Conservation (phyloP, 2,329 filamentous ascomycete genomes). For the Chrysoporthe cubensis region DNA sequence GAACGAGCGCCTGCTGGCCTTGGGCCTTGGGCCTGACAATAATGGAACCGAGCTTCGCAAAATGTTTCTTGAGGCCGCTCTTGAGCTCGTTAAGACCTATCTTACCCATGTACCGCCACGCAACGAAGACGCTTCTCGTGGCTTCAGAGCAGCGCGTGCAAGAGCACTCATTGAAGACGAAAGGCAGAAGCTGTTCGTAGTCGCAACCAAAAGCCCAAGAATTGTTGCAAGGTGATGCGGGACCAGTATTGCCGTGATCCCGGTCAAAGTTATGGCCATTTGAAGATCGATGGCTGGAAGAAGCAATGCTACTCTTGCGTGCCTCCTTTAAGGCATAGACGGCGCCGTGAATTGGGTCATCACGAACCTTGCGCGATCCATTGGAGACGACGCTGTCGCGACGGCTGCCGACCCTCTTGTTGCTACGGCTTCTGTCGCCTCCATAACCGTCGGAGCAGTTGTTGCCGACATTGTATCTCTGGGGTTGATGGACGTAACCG, state of each 20-base stretch:
- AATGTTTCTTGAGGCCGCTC: slow-evolving; percentile 6
- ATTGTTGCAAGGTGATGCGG: neutral
- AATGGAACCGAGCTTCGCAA: slow-evolving; percentile 11
- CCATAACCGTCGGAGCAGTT: neutral
- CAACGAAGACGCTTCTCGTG: slow-evolving; percentile 18
- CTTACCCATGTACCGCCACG: neutral
- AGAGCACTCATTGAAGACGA: slow-evolving; percentile 17
- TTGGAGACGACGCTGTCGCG: slow-evolving; percentile 17
- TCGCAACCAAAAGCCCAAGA: neutral
- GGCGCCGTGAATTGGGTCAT: slow-evolving; percentile 20
- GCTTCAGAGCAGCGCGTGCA: slow-evolving; percentile 11
- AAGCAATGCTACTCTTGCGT: slow-evolving; percentile 10
- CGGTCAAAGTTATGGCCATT: neutral
- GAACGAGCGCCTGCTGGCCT: neutral
- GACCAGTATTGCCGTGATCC: neutral
- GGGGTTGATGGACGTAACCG: slow-evolving; percentile 12
- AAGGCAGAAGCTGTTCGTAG: neutral
- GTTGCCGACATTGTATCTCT: neutral
- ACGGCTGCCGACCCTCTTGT: slow-evolving; percentile 10
- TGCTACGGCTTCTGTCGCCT: neutral
- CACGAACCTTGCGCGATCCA: slow-evolving; percentile 19
- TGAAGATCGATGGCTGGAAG: neutral
- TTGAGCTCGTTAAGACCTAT: too few relatives aligned
- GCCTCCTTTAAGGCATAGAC: slow-evolving; percentile 17
- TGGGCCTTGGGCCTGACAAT: neutral